Base-by-base conservation (phyloP, 495 filamentous ascomycete species). In the Beverwykella pulmonaria region DNA sequence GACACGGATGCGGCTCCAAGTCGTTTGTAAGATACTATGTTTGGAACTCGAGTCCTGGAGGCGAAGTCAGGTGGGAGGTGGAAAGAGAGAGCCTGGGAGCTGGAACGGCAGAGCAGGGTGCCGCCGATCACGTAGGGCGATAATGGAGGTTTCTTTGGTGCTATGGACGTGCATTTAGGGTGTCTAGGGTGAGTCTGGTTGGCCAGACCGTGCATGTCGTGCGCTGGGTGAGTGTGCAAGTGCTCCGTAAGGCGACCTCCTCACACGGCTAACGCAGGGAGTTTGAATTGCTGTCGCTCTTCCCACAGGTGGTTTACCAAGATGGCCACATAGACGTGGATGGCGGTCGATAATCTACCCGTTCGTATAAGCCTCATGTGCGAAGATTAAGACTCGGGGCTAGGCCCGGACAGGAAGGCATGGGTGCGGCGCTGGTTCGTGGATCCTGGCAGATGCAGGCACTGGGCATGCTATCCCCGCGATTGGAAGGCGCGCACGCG, bases 1-100 rank as follows among this genome's bases (percentile, higher is more conserved):
- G 48, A 36, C 20, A 32, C 5, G 14, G 23, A 55, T 32, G 26
- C 52, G 50, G 52, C 52, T 55, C 52, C 5, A 32, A 34, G 9
- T 52, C 17, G 9, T 52, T 29, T 55, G 29, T 55, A 55, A 10
- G 26, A 55, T 55, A 55, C 52, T 55, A 55, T 55, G 25, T 55
- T 34, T 55, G 26, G 48, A 8, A 15, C 9, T 4, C 5, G 22
- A 7, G 9, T 26, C 3, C 20, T 3, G 2, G 9, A 22, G 15
- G 48, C 46, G 22, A 49, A 7, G 22, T 48, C 17, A n/a, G 48
- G 48, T 14, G 48, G 48, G 48, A 12, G 19, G 26, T 49, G 22
- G 32, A 5, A 44, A 44, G 39, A 44, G 39, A 44, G 39, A 44
- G 17, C 39, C 39, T 10, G 39, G 39, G 17, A 44, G 15, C 15